These are phyloP conservation scores for Kickxella alabastrina DNA, from an alignment of 192 early-diverging fungal species.

Conservation along the genomic window DNA sequence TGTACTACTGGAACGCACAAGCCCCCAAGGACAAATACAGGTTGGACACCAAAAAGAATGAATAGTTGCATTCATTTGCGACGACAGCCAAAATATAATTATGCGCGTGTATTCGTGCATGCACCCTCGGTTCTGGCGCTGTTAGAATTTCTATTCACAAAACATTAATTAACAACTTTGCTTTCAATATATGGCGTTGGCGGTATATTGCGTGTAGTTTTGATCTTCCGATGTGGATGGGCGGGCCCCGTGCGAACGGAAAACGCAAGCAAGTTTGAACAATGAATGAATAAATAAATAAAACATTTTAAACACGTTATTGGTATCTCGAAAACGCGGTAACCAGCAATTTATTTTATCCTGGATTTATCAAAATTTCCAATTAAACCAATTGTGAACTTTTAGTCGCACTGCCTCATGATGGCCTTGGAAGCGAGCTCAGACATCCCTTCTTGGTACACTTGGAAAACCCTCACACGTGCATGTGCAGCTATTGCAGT, in stretches of 20 bases:
- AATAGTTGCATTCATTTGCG: conserved; percentile 10
- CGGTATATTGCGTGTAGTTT: conserved; percentile 24
- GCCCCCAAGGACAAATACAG: conserved; percentile 49
- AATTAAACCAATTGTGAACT: no score
- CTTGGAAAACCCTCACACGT: conserved; percentile 13
- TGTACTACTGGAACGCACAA: conserved; percentile 68
- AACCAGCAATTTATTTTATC: no score
- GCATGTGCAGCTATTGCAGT: conserved; percentile 26
- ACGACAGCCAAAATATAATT: no score
- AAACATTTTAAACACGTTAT: no score
- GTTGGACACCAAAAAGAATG: conserved; percentile 48
- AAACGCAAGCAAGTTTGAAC: conserved; percentile 37
- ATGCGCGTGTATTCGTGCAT: no score
- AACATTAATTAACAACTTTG: no score
- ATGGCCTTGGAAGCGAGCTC: neutral
- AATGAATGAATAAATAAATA: neutral
- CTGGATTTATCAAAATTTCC: no score
- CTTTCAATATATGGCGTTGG: neutral
- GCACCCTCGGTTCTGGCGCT: no score
- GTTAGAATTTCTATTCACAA: no score
- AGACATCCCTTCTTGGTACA: conserved; percentile 25
- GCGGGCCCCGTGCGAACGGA: conserved; percentile 6
- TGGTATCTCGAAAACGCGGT: no score
- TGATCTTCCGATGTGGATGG: conserved; percentile 45
- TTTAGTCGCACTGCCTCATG: no score